Evolutionary conservation across 108 stramenopile genomes (phyloP).

Genomic region (Stephanodiscus minutulus): DNA sequence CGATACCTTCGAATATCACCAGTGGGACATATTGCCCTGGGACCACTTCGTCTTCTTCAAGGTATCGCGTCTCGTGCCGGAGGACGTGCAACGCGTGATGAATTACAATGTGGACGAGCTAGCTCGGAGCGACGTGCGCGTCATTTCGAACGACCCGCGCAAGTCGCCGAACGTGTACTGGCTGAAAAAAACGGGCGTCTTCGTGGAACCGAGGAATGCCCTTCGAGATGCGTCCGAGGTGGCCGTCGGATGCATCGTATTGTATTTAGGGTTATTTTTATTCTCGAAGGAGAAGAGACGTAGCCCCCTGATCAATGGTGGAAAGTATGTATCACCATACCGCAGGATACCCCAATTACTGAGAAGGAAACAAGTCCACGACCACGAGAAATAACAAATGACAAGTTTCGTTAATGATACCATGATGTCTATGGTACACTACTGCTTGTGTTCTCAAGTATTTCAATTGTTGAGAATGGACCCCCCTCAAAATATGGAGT

Average conservation of each 20-base stretch:
- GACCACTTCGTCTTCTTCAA: slow-evolving; percentile 57
- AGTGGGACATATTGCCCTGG: slow-evolving; percentile 49
- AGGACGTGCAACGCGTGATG: slow-evolving; percentile 39
- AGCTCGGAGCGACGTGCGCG: slow-evolving; percentile 20
- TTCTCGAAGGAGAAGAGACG: too few relatives aligned
- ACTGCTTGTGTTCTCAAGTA: too few relatives aligned
- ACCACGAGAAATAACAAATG: neutral
- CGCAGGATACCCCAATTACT: neutral
- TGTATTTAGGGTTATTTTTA: neutral
- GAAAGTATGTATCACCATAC: neutral
- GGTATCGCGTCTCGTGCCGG: slow-evolving; percentile 47
- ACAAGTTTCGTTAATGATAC: neutral
- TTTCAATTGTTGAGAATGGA: too few relatives aligned
- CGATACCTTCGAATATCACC: slow-evolving; percentile 45
- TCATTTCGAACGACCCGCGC: slow-evolving; percentile 36
- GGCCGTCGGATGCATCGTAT: neutral
- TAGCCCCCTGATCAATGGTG: neutral
- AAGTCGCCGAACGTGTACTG: slow-evolving; percentile 33
- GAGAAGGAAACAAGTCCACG: slow-evolving; percentile 8
- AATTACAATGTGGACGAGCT: slow-evolving; percentile 23
- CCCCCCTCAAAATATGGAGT: too few relatives aligned
- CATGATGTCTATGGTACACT: neutral
- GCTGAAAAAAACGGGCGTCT: slow-evolving; percentile 31
- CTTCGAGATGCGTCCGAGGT: neutral
- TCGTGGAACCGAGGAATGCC: slow-evolving; percentile 9